A percentile compares a stretch with the other conserved stretches of the same genome.
phyloP scores from a whole-genome alignment of 208 protist genomes.

The Trypanosoma boissoni region DNA sequence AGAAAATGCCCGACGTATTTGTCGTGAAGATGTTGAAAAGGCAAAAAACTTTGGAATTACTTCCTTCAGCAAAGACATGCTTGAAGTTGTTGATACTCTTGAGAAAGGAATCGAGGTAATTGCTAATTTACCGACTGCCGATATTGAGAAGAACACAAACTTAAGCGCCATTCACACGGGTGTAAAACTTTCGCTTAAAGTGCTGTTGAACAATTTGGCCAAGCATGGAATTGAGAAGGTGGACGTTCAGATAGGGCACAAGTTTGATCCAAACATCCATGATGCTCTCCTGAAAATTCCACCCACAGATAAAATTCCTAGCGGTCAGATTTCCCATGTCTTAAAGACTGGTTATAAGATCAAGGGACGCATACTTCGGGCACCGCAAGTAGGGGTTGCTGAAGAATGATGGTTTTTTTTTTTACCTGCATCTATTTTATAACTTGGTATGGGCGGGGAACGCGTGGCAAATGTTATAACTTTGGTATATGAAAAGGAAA shows the following conservation, averaged over 20 bases:
- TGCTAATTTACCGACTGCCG: conserved; percentile 34
- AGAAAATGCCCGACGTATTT: conserved; percentile 87
- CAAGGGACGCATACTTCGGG: conserved; percentile 81
- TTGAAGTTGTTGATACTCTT: conserved; percentile 92
- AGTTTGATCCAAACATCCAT: conserved; percentile 90
- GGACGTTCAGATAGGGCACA: conserved; percentile 51
- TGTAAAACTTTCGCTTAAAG: conserved; percentile 82
- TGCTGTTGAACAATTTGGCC: conserved; percentile 81
- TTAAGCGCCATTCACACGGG: conserved; percentile 72
- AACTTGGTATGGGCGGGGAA: not conserved
- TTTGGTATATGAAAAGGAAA: not conserved
- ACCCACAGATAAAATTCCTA: conserved; percentile 39
- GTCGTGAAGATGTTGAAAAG: conserved; percentile 88
- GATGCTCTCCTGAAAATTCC: conserved; percentile 86
- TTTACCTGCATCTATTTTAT: conserved; percentile 11
- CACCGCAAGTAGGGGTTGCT: conserved; percentile 88
- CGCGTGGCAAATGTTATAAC: not conserved
- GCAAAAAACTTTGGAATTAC: conserved; percentile 85
- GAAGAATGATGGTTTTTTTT: conserved; percentile 23
- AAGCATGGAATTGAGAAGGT: conserved; percentile 89
- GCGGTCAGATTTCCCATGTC: conserved; percentile 67
- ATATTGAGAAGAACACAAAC: conserved; percentile 59
- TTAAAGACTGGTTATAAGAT: conserved; percentile 91
- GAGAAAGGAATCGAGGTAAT: conserved; percentile 85
- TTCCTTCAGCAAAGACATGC: conserved; percentile 90